Evolutionary conservation across 257 asterid genomes (phyloP), one percentile per base, ranked within the genome.

Genomic region (Scutellaria minor): DNA sequence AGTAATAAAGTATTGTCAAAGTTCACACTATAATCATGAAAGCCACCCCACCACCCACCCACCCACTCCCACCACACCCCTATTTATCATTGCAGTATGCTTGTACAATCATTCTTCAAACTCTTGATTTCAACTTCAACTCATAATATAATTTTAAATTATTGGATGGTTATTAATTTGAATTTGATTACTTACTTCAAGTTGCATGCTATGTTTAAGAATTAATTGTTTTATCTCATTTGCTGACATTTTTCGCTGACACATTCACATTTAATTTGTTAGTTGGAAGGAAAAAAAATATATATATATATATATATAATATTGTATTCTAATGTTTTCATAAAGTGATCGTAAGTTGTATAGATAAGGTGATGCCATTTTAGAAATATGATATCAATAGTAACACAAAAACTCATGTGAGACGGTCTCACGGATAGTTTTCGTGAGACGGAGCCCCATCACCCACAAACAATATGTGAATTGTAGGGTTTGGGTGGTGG

Each of bases 21-120:
- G 80, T 46, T 82, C 89, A 84, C 76, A 75, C 87, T 84, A 80
- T 84, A 87, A 88, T 90, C 87, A 88, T 88, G 86, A 87, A 53
- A 68, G 40, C 35, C 85, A 72, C 69, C 66, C 77, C 75, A 20
- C 60, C 67, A 31, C 47, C 58, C 78, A 52, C 80, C 67, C 37
- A 31, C 37, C 37, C 75, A 20, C 60, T 67, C 47, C 58, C 78
- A 52, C 80, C 67, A 59, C 82, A 59, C 82, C 69, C 53, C 52
- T 68, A 70, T 63, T 75, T 75, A 79, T 77, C 80, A 78, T 75
- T 71, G 77, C 86, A 69, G 37, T 56, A 7, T 63, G 12, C 75
- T 67, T 66, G 57, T 71, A 42, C 83, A 71, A 80, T 77, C 84
- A 83, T 78, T 75, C 63, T 66, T 46, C 65, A 24, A 2, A n/a